Percentiles rank a stretch among this genome's conserved stretches.
These are phyloP conservation scores for Botrytis elliptica DNA, from an alignment of 2,329 filamentous ascomycete genomes.

Conservation along the genomic window DNA sequence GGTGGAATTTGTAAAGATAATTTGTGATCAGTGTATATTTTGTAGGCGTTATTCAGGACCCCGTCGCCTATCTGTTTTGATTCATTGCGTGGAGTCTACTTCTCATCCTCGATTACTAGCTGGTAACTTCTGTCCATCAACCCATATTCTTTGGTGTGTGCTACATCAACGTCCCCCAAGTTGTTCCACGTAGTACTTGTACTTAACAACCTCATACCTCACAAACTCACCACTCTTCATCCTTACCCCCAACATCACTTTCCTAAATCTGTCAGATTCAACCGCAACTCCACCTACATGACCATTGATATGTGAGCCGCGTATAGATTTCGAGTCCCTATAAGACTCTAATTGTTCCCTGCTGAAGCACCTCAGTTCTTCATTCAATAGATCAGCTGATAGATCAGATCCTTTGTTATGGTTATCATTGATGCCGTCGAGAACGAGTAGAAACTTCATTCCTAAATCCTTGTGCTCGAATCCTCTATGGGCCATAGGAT, in stretches of 20 bases:
- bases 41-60: background rate
- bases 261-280: background rate
- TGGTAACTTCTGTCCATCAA: background rate
- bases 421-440: background rate
- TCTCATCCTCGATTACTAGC: background rate
- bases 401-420: background rate
- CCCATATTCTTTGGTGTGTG: background rate
- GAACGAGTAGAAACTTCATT: background rate
- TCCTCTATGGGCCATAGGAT: background rate
- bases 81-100: background rate
- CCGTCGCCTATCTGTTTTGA: background rate
- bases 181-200: background rate
- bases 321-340: background rate
- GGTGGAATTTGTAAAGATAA: no score
- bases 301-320: background rate
- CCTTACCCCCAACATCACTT: background rate
- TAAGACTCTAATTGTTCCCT: background rate
- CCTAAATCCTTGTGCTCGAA: background rate
- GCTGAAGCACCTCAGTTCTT: background rate
- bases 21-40: background rate
- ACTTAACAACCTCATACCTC: constrained; percentile 5
- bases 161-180: background rate
- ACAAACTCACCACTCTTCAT: constrained; percentile 4
- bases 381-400: background rate
- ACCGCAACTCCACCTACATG: background rate